Evolutionary conservation across 345 rosid species (phyloP), one percentile per base, ranked within the genome.

Genomic region (Moricandia moricandioides): DNA sequence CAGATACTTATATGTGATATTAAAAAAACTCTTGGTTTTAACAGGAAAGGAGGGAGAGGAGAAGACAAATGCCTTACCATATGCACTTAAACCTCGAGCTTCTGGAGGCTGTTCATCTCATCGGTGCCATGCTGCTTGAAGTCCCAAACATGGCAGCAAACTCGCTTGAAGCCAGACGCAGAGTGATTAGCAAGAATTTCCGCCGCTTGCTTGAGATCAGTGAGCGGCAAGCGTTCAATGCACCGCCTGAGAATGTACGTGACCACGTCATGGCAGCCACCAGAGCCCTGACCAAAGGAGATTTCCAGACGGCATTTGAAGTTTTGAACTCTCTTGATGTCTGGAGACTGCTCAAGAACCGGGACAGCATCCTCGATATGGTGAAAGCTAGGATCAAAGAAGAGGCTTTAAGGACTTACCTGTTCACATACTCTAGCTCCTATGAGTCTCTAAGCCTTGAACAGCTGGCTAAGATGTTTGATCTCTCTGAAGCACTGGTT

Each of bases 71-170:
- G 97, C 98, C 97, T 16, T 91, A 91, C 67, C 98, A 91, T 76
- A 91, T 93, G 98, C 97, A 93, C 88, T 89, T 93, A 60, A 93
- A 91, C 82, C 96, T 91, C n/a, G 98, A 93, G 83, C 92, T 89
- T 56, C 85, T 93, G 14, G 97, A 93, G 73, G 93, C 97, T 58
- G 93, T 89, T 59, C 97, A 93, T 81, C 88, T 93, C 61, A 87
- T 84, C 12, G 86, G 94, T 71, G 96, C 98, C 43, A 91, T 93
- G 97, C 91, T 93, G 14, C 89, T 93, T 35, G 98, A 93, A 81
- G 97, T 93, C 64, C 93, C 98, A 8, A 87, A 86, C 88, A 89
- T 91, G 89, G 96, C 97, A 59, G 97, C 94, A 64, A 86, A 83
- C 77, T 82, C 71, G 40, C 86, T 83, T 47, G 91, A 87, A 61